Evolutionary conservation across 257 asterid species (phyloP).

Genomic region (Jaltomata sinuosa): DNA sequence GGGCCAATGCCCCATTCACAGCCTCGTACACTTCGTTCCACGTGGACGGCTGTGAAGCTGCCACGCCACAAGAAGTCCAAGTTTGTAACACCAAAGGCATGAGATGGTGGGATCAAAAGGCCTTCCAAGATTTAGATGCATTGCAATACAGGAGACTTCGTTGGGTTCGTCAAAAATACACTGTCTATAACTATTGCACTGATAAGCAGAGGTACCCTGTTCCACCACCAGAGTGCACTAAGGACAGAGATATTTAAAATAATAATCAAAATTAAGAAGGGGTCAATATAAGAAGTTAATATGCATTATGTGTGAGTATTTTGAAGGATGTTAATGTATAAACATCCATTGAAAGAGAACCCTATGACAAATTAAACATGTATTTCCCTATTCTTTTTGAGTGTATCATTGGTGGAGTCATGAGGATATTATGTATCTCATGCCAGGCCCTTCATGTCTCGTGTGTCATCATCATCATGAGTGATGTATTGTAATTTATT

Average conservation of each 20-base stretch:
- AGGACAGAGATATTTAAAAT: constrained; percentile 20
- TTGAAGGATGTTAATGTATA: neutral
- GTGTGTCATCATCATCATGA: neutral
- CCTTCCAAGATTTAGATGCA: constrained; percentile 25
- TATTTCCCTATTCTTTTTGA: neutral
- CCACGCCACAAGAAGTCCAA: constrained; percentile 14
- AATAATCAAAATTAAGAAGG: neutral
- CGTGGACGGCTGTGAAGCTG: constrained; percentile 26
- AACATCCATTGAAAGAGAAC: neutral
- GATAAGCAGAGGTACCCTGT: constrained; percentile 17
- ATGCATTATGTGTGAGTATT: neutral
- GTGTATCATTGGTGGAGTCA: neutral
- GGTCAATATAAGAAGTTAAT: neutral
- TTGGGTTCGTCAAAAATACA: constrained; percentile 27
- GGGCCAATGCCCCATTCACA: constrained; percentile 33
- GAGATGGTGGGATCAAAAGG: constrained; percentile 37
- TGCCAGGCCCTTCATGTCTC: neutral
- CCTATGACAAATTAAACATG: neutral
- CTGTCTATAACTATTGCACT: constrained; percentile 28
- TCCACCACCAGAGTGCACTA: constrained; percentile 20
- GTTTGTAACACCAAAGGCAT: constrained; percentile 24
- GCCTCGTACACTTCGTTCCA: constrained; percentile 33
- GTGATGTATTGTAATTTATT: neutral
- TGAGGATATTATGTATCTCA: neutral
- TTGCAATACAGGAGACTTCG: constrained; percentile 18